Evolutionary conservation across 768 basidiomycete species (phyloP).

Genomic region (Kwoniella sp.): DNA sequence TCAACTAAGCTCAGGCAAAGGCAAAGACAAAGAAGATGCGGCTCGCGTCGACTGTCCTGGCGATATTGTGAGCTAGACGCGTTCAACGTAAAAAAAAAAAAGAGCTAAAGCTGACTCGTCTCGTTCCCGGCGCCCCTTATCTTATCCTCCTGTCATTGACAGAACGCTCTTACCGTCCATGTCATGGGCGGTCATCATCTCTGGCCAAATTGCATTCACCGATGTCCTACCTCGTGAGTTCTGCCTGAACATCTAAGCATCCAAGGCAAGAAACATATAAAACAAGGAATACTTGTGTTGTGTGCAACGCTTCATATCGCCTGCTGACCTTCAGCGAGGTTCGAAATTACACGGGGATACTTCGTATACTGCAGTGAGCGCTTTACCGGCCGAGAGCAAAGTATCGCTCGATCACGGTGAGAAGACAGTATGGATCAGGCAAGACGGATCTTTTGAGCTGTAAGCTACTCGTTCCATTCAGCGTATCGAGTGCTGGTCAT

Average conservation of each 20-base stretch:
- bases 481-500: background rate
- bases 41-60: background rate
- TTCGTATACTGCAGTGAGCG: background rate
- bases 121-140: background rate
- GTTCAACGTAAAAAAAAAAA: no score
- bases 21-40: constrained; percentile 7
- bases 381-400: constrained; percentile 26
- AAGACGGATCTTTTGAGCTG: constrained; percentile 51
- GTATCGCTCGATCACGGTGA: constrained; percentile 38
- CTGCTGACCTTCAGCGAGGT: no score
- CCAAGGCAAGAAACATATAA: no score
- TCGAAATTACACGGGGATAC: no score
- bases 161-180: constrained; percentile 22
- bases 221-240: background rate
- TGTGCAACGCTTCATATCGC: no score
- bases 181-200: background rate
- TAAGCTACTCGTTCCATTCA: constrained; percentile 17
- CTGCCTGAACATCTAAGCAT: no score
- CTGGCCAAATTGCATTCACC: background rate
- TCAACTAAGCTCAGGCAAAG: no score
- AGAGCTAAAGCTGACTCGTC: no score
- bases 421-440: constrained; percentile 33
- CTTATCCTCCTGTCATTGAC: background rate
- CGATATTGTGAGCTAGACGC: constrained; percentile 7
- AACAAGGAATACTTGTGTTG: no score